phyloP scores from a whole-genome alignment of 1,284 basidiomycete species.

The Microbotryum scabiosae region DNA sequence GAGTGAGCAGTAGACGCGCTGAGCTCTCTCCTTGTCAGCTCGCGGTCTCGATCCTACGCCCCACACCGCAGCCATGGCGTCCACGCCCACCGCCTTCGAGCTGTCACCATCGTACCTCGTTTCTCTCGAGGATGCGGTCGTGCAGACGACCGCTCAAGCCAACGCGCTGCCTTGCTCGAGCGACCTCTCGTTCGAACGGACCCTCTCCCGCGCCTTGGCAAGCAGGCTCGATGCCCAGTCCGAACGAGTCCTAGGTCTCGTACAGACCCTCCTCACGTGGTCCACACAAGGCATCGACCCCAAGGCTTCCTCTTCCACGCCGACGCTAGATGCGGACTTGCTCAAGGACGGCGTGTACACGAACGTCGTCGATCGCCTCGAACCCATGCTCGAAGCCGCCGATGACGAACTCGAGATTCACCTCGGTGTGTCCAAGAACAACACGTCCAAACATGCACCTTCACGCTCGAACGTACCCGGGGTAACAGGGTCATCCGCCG shows the following conservation, averaged over 20 bases:
- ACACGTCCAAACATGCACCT: conserved; percentile 2
- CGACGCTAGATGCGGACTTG: conserved; percentile 57
- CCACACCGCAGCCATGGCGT: not conserved
- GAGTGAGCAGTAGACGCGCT: too few species aligned
- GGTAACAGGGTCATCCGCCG: not conserved
- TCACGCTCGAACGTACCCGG: not conserved
- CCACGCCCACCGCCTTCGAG: not conserved
- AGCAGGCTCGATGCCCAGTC: conserved; percentile 23
- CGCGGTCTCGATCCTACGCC: not conserved
- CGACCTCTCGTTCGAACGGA: conserved; percentile 32
- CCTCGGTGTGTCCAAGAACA: conserved; percentile 25
- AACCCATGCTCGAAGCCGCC: conserved; percentile 73
- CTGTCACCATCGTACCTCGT: conserved; percentile 5
- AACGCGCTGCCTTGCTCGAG: conserved; percentile 16
- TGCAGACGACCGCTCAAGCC: conserved; percentile 21
- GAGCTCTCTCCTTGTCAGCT: too few species aligned
- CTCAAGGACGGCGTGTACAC: conserved; percentile 69
- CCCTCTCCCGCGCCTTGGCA: conserved; percentile 29
- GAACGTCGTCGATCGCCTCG: conserved; percentile 71
- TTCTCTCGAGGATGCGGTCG: conserved; percentile 11
- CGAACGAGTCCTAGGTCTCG: conserved; percentile 45
- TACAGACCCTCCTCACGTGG: conserved; percentile 56
- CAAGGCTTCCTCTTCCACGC: conserved; percentile 37
- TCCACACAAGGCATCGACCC: conserved; percentile 31
- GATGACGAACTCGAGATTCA: conserved; percentile 29